Evolutionary conservation across 441 rosid genomes (phyloP).

Genomic region (Pelargonium exstipulatum): DNA sequence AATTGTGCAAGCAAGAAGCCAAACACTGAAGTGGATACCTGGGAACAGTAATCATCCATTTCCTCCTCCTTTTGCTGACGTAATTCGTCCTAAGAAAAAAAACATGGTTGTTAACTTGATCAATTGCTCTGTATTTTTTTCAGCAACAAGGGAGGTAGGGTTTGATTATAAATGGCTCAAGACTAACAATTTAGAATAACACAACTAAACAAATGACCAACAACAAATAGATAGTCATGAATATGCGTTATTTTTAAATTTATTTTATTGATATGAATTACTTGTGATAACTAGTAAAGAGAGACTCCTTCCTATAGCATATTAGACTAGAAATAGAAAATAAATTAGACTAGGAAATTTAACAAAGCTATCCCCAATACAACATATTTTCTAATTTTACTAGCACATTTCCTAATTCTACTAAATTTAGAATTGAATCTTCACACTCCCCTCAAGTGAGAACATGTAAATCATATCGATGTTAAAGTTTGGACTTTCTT

Average conservation of each 20-base stretch:
- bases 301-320: no score
- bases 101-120: background rate
- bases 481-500: no score
- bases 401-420: no score
- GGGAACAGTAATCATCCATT: conserved; percentile 93
- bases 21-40: conserved; percentile 45
- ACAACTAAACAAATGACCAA: background rate
- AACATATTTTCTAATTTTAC: no score
- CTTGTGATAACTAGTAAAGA: no score
- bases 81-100: conserved; percentile 59
- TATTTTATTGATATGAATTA: no score
- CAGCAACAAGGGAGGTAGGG: background rate
- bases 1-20: conserved; percentile 13
- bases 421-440: no score
- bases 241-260: background rate
- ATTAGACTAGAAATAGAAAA: no score
- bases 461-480: no score
- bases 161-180: background rate
- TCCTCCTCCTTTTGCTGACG: conserved; percentile 92
- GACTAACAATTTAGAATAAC: background rate
- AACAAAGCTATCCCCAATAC: no score
- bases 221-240: background rate
- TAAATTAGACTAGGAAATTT: no score
- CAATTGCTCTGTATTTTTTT: background rate
- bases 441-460: no score